Evolutionary conservation across 1,139 yeast genomes (phyloP), one percentile per base, ranked within the genome.

Genomic region (Eremothecium gossypii): DNA sequence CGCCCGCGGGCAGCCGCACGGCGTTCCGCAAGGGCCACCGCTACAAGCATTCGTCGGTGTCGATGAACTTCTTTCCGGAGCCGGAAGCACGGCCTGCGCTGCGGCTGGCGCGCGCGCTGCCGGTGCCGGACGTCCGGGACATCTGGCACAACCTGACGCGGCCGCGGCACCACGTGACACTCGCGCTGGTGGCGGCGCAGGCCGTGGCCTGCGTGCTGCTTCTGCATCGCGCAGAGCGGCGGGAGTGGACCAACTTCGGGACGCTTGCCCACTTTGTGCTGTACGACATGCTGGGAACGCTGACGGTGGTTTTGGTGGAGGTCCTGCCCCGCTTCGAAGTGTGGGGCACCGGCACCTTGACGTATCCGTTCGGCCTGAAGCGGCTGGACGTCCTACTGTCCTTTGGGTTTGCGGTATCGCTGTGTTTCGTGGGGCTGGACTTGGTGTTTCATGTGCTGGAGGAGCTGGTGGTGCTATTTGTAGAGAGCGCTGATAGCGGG

Each of bases 31-130:
- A 89, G 50, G 97, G 98, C 8, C 98, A 91, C 64, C 76, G 89
- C 53, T 91, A 91, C 59, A 91, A 91, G 60, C 97, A 91, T 49
- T 86, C 96, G 5, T 86, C 96, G n/a, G 95, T 91, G 5, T 84
- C 95, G 3, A 83, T 91, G 91, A 91, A 91, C 60, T 74, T 89
- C 59, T 91, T 91, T 61, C 96, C 85, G 58, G 97, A 89, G 57
- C 96, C 96, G 1, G 81, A 87, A 7, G 79, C 77, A 11, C 69
- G 79, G 35, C 79, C 83, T 9, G 79, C 87, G 1, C 65, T 77
- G 40, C 76, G 81, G 40, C 74, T 87, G 29, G 94, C 96, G 0
- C 80, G 81, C 38, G 78, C 83, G 46, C 74, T 79, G 48, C 91
- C 95, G 0, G 77, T 87, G 0, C 98, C 98, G 0, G 82, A 77